These are phyloP conservation scores for Atkinsonella texensis DNA, from an alignment of 2,329 filamentous ascomycete species.

Conservation along the genomic window DNA sequence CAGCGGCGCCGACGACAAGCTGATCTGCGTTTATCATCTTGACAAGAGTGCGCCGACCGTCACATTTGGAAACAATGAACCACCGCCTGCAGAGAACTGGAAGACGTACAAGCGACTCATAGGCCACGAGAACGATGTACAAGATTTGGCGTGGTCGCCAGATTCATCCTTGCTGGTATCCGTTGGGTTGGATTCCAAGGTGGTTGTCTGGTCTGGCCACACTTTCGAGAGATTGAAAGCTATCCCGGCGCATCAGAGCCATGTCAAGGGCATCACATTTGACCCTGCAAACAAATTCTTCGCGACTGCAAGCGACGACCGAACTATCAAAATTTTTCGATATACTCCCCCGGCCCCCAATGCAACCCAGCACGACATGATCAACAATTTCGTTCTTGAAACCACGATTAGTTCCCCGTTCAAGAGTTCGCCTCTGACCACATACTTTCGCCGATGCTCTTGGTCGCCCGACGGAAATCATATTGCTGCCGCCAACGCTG, in stretches of 20 bases:
- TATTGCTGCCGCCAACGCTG: slow-evolving; percentile 91
- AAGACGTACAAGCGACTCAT: slow-evolving; percentile 87
- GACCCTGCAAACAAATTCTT: slow-evolving; percentile 99
- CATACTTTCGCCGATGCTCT: slow-evolving; percentile 90
- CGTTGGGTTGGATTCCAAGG: slow-evolving; percentile 92
- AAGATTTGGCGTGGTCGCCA: slow-evolving; percentile 92
- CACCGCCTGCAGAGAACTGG: slow-evolving; percentile 94
- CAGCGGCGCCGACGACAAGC: slow-evolving; percentile 95
- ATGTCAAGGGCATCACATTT: slow-evolving; percentile 97
- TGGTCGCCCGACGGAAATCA: slow-evolving; percentile 98
- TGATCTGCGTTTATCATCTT: slow-evolving; percentile 92
- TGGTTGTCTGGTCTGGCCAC: slow-evolving; percentile 95
- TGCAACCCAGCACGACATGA: slow-evolving; percentile 85
- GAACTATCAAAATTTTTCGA: slow-evolving; percentile 91
- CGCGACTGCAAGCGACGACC: slow-evolving; percentile 92
- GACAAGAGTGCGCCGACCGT: slow-evolving; percentile 70
- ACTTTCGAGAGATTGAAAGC: slow-evolving; percentile 98
- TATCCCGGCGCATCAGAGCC: slow-evolving; percentile 82
- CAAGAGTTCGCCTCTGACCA: slow-evolving; percentile 82
- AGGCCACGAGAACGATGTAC: slow-evolving; percentile 96
- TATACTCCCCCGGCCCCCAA: slow-evolving; percentile 88
- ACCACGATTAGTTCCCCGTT: slow-evolving; percentile 85
- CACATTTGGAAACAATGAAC: slow-evolving; percentile 81
- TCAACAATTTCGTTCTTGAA: slow-evolving; percentile 92
- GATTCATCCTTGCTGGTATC: slow-evolving; percentile 94